Percentiles rank a stretch among this genome's conserved stretches.
Conservation (phyloP, 192 early-diverging fungal species). For the Entomortierella chlamydospora region DNA sequence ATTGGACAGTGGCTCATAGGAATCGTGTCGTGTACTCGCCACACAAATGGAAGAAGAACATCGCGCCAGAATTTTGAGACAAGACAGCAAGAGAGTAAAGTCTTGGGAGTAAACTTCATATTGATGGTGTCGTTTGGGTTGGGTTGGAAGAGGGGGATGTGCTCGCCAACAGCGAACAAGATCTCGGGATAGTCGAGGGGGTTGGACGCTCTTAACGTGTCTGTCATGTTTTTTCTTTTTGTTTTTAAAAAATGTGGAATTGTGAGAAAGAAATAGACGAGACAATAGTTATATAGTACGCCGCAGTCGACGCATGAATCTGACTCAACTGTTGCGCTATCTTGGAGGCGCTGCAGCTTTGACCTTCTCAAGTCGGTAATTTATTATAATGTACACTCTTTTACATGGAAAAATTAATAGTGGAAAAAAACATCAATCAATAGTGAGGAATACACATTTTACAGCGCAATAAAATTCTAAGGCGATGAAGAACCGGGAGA, state of each 20-base stretch:
- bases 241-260: neutral
- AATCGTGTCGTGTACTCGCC: neutral
- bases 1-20: neutral
- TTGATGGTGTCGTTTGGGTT: neutral
- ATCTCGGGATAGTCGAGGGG: constrained; percentile 5
- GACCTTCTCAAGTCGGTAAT: neutral
- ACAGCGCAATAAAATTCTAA: neutral
- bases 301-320: neutral
- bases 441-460: neutral
- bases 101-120: neutral
- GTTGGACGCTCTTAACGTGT: neutral
- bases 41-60: neutral
- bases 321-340: neutral
- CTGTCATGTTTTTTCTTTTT: neutral
- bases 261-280: neutral
- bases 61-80: constrained; percentile 15
- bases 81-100: neutral
- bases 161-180: constrained; percentile 1
- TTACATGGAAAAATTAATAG: neutral
- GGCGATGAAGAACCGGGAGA: constrained; percentile 11
- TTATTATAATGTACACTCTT: neutral
- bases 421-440: neutral
- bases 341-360: neutral
- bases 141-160: neutral
- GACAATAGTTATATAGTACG: neutral